Conservation (phyloP, 2,329 filamentous ascomycete species). For the Geosmithia putterillii region DNA sequence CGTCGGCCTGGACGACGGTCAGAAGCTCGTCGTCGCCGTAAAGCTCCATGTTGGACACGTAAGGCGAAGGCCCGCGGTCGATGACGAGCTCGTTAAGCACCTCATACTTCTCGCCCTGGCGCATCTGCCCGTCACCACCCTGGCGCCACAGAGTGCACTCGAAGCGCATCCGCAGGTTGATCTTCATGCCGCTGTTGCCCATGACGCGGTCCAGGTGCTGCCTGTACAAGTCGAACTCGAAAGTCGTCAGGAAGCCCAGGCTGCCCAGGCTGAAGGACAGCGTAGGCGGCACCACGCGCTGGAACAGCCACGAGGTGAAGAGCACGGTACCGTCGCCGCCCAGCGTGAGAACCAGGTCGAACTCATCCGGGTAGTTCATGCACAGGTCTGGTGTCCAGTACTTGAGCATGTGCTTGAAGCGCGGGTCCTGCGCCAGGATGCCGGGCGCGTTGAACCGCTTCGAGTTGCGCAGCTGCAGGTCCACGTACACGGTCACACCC, state of each 20-base stretch:
- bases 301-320: conserved; percentile 87
- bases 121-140: conserved; percentile 41
- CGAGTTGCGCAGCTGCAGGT: conserved; percentile 80
- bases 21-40: conserved; percentile 92
- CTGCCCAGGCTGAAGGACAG: conserved; percentile 76
- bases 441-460: conserved; percentile 73
- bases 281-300: conserved; percentile 74
- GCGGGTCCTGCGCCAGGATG: conserved; percentile 60
- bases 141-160: conserved; percentile 92
- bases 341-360: conserved; percentile 83
- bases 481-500: conserved; percentile 97
- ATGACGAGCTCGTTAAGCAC: conserved; percentile 98
- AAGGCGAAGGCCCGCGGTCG: conserved; percentile 89
- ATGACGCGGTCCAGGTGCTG: conserved; percentile 79
- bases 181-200: conserved; percentile 91
- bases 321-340: conserved; percentile 80
- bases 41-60: conserved; percentile 91
- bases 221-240: conserved; percentile 80
- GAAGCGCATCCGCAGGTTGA: conserved; percentile 96
- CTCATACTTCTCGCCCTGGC: conserved; percentile 88
- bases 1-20: conserved; percentile 92
- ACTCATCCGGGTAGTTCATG: conserved; percentile 86
- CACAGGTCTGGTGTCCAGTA: conserved; percentile 97
- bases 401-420: conserved; percentile 72
- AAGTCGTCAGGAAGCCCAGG: conserved; percentile 79